Base-by-base conservation (phyloP, 345 rosid genomes). In the Triadica sebifera region DNA sequence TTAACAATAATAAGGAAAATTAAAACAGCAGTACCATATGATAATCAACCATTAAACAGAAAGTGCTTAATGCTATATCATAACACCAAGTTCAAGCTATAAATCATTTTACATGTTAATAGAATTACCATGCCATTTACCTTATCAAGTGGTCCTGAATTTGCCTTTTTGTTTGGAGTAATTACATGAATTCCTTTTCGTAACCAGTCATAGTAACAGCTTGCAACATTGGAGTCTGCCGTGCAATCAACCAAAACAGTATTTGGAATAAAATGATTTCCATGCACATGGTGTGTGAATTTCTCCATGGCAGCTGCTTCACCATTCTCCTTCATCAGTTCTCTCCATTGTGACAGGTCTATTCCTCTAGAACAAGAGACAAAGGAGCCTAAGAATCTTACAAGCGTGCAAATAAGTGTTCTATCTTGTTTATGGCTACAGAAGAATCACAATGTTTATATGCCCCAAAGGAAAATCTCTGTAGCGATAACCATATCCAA, bases 61-160 rank as follows among this genome's bases (percentile, higher is more conserved):
- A 19, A 29, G 25, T 25, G 12, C 25, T 11, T 19, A 72, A 37
- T 38, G 19, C 45, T 10, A 43, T 6, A 43, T 43, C 8, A 8
- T 1, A 43, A 43, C 47, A 43, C 47, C 9, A 43, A 43, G 65
- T 61, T 61, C n/a, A 37, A 61, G 45, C 65, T 60, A 60, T 17
- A 7, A 60, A 5, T 25, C 16, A 29, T 43, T 61, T 13, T 37
- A 16, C 15, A 45, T 8, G 4, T 43, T 17, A 49, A 50, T 56
- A 22, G 58, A 10, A 70, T 49, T 45, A 49, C 8, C 3, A 19
- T 11, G 16, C 0, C 38, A 74, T 49, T 80, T 80, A 93, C 99
- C 89, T 84, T 90, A 81, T 93, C 97, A 75, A 96, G 98, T n/a
- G 99, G 98, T 61, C 99, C 99, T 46, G 99, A 96, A 84, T 96